These are phyloP conservation scores for Arxiozyma slooffiae DNA, from an alignment of 1,139 yeast genomes.

Conservation along the genomic window DNA sequence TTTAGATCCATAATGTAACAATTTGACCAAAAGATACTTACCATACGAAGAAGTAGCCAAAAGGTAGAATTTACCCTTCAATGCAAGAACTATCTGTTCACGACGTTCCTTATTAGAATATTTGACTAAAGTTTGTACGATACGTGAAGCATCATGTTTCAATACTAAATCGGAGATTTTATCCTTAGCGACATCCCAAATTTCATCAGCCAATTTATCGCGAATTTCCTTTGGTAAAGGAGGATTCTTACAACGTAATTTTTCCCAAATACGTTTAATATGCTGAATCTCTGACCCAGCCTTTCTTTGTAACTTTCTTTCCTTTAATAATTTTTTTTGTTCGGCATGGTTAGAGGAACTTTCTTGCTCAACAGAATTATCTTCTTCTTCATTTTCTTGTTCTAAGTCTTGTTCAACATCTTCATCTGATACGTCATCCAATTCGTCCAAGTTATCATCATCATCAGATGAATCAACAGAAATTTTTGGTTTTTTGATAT, in stretches of 20 bases:
- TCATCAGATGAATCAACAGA: conserved; percentile 28
- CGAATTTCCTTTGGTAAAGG: conserved; percentile 72
- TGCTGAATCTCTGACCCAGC: conserved; percentile 78
- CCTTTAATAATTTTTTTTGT: conserved; percentile 67
- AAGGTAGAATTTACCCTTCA: conserved; percentile 69
- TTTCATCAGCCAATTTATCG: conserved; percentile 69
- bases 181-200: conserved; percentile 74
- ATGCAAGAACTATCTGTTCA: conserved; percentile 53
- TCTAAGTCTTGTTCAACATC: conserved; percentile 15
- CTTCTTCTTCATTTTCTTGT: conserved; percentile 21
- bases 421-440: conserved; percentile 13
- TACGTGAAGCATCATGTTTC: conserved; percentile 95
- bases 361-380: conserved; percentile 19
- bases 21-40: conserved; percentile 77
- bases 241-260: conserved; percentile 74
- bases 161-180: conserved; percentile 74
- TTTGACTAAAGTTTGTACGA: conserved; percentile 87
- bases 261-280: conserved; percentile 86
- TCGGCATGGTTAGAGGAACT: conserved; percentile 61
- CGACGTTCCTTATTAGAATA: conserved; percentile 76
- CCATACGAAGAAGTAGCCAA: conserved; percentile 91
- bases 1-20: conserved; percentile 85
- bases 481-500: conserved; percentile 25
- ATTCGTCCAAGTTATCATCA: too few species aligned
- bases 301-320: conserved; percentile 78